Evolutionary conservation across 2,329 filamentous ascomycete species (phyloP).

Genomic region (Alternaria ethzedia): DNA sequence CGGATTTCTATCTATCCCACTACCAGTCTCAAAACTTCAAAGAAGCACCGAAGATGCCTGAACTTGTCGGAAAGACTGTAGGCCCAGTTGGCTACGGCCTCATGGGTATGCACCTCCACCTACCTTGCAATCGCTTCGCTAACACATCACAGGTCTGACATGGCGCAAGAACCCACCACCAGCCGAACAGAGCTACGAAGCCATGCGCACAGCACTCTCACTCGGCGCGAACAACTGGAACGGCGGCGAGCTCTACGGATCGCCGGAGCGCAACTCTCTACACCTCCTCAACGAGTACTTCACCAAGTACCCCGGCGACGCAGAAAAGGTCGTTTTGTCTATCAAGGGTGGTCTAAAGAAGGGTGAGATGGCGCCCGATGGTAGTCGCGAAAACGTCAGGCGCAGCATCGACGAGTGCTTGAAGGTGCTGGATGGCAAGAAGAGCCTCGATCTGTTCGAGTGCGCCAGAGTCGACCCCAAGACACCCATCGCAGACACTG

Average conservation of each 20-base stretch:
- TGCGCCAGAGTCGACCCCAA: constrained; percentile 53
- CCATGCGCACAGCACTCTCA: constrained; percentile 53
- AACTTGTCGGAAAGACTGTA: constrained; percentile 47
- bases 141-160: constrained; percentile 49
- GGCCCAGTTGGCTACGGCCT: constrained; percentile 55
- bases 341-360: constrained; percentile 56
- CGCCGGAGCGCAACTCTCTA: constrained; percentile 54
- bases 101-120: constrained; percentile 47
- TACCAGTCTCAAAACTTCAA: background rate
- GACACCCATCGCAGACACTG: constrained; percentile 54
- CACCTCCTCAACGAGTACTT: constrained; percentile 60
- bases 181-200: constrained; percentile 49
- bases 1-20: constrained; percentile 6
- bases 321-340: constrained; percentile 57
- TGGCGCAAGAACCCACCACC: constrained; percentile 51
- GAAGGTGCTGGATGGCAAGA: constrained; percentile 53
- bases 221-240: constrained; percentile 58
- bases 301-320: constrained; percentile 58
- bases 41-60: constrained; percentile 34
- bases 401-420: constrained; percentile 56
- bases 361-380: constrained; percentile 48
- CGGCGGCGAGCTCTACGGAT: constrained; percentile 58
- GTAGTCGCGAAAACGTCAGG: constrained; percentile 49
- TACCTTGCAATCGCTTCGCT: constrained; percentile 3
- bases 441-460: constrained; percentile 58